Conservation (phyloP, 805 yeast species). For the Wickerhamomyces queroliae region DNA sequence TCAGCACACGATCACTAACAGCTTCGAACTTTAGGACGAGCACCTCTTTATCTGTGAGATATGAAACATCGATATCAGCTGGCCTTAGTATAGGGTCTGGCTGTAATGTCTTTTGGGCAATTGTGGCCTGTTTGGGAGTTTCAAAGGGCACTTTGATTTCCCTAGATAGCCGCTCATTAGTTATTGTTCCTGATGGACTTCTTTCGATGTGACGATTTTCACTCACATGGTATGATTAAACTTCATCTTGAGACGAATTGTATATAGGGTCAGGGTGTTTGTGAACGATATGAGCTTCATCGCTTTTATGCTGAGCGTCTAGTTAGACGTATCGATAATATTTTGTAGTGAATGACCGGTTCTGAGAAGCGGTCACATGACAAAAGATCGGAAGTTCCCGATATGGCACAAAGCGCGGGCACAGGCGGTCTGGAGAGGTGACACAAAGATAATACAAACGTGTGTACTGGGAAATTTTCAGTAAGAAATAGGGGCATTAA, state of each 20-base stretch:
- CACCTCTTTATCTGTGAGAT: constrained; percentile 27
- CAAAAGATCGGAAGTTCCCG: too few species aligned
- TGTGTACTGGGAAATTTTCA: too few species aligned
- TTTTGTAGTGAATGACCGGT: too few species aligned
- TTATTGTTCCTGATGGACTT: constrained; percentile 6
- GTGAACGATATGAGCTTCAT: too few species aligned
- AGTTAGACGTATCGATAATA: too few species aligned
- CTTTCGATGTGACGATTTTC: background rate
- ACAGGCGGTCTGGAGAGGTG: too few species aligned
- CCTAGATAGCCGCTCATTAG: constrained; percentile 21
- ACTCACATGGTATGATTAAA: constrained; percentile 18
- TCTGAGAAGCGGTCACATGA: too few species aligned
- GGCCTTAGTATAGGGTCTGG: constrained; percentile 84
- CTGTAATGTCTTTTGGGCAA: constrained; percentile 52
- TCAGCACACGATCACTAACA: constrained; percentile 62
- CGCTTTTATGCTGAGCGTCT: too few species aligned
- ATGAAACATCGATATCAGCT: constrained; percentile 50
- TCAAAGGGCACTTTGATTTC: constrained; percentile 60
- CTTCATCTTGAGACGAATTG: constrained; percentile 2
- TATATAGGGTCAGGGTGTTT: background rate
- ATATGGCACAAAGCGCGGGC: too few species aligned
- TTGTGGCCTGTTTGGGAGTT: constrained; percentile 48
- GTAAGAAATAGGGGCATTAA: too few species aligned
- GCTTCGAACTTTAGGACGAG: constrained; percentile 51
- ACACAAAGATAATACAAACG: too few species aligned